These are phyloP conservation scores for Panellus pusillus DNA, from an alignment of 768 basidiomycete genomes.

Conservation along the genomic window DNA sequence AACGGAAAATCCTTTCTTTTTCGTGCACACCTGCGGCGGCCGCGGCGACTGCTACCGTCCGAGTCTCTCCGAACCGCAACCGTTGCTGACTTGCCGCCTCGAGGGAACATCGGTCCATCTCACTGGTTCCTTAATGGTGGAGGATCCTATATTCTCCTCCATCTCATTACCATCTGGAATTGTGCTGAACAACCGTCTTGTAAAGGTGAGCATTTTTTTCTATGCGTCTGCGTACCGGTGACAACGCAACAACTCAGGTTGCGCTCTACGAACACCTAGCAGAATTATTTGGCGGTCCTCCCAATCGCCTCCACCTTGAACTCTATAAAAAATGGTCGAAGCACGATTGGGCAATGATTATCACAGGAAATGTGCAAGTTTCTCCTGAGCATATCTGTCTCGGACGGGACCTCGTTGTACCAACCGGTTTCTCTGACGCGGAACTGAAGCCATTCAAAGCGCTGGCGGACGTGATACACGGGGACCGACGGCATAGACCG, in stretches of 20 bases:
- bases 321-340: constrained; percentile 77
- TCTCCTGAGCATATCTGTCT: constrained; percentile 60
- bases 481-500: constrained; percentile 25
- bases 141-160: constrained; percentile 24
- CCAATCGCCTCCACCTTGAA: constrained; percentile 59
- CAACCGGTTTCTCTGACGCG: constrained; percentile 40
- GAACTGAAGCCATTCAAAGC: constrained; percentile 49
- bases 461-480: constrained; percentile 55
- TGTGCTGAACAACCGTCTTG: constrained; percentile 47
- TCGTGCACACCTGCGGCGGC: no score
- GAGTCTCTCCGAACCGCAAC: no score
- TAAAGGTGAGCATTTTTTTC: constrained; percentile 42
- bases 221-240: no score
- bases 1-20: no score
- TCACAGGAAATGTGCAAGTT: constrained; percentile 86
- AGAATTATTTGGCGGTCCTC: constrained; percentile 63
- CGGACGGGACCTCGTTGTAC: constrained; percentile 71
- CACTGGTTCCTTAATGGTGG: neutral
- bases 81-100: no score
- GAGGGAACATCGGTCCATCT: no score
- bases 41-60: no score
- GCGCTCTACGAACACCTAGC: constrained; percentile 88
- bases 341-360: constrained; percentile 82
- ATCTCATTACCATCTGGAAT: constrained; percentile 42
- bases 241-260: constrained; percentile 47